phyloP scores from a whole-genome alignment of 1,139 yeast genomes.

The Zygotorulaspora mrakii region DNA sequence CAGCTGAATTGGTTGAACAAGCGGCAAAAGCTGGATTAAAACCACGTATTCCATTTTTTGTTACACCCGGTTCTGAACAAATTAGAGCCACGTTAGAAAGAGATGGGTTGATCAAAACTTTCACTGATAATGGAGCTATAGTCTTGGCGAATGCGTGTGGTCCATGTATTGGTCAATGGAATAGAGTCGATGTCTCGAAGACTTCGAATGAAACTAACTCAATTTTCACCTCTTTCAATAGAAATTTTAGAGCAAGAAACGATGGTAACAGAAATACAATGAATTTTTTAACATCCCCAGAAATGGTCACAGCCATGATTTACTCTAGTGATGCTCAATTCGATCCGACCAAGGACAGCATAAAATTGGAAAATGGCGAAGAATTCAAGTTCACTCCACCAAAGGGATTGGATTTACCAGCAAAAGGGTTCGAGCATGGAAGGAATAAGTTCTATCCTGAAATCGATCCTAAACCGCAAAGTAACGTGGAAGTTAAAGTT shows the following conservation, averaged over 20 bases:
- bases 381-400: conserved; percentile 72
- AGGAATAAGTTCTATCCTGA: conserved; percentile 82
- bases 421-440: conserved; percentile 75
- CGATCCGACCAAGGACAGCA: conserved; percentile 80
- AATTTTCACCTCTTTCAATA: conserved; percentile 90
- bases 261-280: conserved; percentile 96
- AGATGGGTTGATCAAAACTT: conserved; percentile 80
- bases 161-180: conserved; percentile 99
- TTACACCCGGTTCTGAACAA: conserved; percentile 98
- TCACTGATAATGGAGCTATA: conserved; percentile 80
- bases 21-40: conserved; percentile 83
- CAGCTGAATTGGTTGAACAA: conserved; percentile 79
- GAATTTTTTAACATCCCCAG: conserved; percentile 96
- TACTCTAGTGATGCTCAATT: conserved; percentile 86
- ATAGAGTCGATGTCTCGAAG: conserved; percentile 64
- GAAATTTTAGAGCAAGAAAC: conserved; percentile 95
- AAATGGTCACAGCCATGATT: conserved; percentile 93
- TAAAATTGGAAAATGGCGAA: conserved; percentile 61
- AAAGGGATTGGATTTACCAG: conserved; percentile 80
- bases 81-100: conserved; percentile 95
- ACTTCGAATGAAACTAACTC: conserved; percentile 68
- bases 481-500: conserved; percentile 65
- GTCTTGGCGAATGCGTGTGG: conserved; percentile 98
- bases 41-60: conserved; percentile 88
- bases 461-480: conserved; percentile 66